Evolutionary conservation across 805 yeast genomes (phyloP).

Genomic region (Saccharomyces mikatae): DNA sequence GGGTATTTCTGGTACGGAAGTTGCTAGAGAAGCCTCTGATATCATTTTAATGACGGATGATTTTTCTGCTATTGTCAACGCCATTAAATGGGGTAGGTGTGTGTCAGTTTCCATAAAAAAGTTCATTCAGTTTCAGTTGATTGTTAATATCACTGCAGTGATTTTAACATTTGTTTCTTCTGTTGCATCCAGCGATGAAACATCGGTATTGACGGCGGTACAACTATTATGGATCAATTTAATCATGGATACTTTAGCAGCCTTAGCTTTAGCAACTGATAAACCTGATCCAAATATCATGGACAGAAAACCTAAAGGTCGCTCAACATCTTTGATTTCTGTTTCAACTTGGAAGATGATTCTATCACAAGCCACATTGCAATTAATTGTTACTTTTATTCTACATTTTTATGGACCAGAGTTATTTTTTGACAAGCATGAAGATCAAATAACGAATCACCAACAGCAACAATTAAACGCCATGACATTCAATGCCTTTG

Average conservation of each 20-base stretch:
- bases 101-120: slow-evolving; percentile 91
- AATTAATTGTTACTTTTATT: slow-evolving; percentile 69
- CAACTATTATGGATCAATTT: slow-evolving; percentile 95
- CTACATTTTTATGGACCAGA: slow-evolving; percentile 70
- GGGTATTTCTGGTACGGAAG: slow-evolving; percentile 98
- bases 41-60: slow-evolving; percentile 90
- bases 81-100: slow-evolving; percentile 97
- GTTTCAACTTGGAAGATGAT: slow-evolving; percentile 99
- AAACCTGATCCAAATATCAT: slow-evolving; percentile 81
- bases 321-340: slow-evolving; percentile 70
- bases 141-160: slow-evolving; percentile 96
- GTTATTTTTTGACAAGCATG: slow-evolving; percentile 41
- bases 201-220: slow-evolving; percentile 91
- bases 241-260: slow-evolving; percentile 97
- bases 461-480: slow-evolving; percentile 60
- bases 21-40: slow-evolving; percentile 95
- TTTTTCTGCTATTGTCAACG: slow-evolving; percentile 89
- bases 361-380: slow-evolving; percentile 73
- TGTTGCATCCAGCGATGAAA: slow-evolving; percentile 68
- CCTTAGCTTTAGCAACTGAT: slow-evolving; percentile 94
- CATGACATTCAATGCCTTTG: slow-evolving; percentile 90
- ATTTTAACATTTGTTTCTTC: slow-evolving; percentile 88
- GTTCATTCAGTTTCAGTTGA: slow-evolving; percentile 91
- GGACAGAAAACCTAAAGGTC: slow-evolving; percentile 76
- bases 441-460: slow-evolving; percentile 29